A percentile compares a stretch with the other conserved stretches of the same genome.
These are phyloP conservation scores for Septoria linicola DNA, from an alignment of 2,329 filamentous ascomycete genomes.

Conservation along the genomic window DNA sequence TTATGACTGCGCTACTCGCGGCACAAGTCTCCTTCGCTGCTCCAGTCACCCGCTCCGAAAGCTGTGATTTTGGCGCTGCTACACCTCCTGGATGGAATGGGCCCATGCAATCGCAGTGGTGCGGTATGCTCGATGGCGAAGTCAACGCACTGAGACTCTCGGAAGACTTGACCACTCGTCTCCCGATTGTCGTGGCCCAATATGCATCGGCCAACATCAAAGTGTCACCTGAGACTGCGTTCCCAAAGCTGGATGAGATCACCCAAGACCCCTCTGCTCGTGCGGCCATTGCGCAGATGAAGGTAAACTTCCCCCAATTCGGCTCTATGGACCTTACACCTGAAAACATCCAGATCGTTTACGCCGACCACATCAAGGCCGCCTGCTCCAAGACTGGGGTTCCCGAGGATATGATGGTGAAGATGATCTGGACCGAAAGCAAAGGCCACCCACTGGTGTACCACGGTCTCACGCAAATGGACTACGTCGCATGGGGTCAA, in stretches of 20 bases:
- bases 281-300: constrained; percentile 18
- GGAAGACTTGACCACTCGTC: constrained; percentile 4
- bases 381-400: constrained; percentile 17
- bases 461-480: constrained; percentile 14
- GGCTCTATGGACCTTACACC: constrained; percentile 22
- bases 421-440: constrained; percentile 23
- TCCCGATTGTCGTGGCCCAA: constrained; percentile 1
- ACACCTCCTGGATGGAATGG: constrained; percentile 11
- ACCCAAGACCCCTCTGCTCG: constrained; percentile 15
- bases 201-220: constrained; percentile 17
- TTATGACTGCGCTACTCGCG: too few species aligned
- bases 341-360: constrained; percentile 19
- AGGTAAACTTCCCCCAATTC: constrained; percentile 17
- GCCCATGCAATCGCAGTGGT: constrained; percentile 17
- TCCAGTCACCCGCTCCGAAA: constrained; percentile 5
- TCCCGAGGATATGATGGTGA: constrained; percentile 14
- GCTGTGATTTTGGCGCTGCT: constrained; percentile 9
- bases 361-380: constrained; percentile 14
- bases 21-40: neutral
- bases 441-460: constrained; percentile 22
- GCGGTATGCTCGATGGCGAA: constrained; percentile 19
- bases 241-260: constrained; percentile 16
- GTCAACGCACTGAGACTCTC: constrained; percentile 7
- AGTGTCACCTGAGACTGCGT: constrained; percentile 7
- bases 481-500: constrained; percentile 17